phyloP scores from a whole-genome alignment of 495 filamentous ascomycete species.

The Xeromyces bisporus region DNA sequence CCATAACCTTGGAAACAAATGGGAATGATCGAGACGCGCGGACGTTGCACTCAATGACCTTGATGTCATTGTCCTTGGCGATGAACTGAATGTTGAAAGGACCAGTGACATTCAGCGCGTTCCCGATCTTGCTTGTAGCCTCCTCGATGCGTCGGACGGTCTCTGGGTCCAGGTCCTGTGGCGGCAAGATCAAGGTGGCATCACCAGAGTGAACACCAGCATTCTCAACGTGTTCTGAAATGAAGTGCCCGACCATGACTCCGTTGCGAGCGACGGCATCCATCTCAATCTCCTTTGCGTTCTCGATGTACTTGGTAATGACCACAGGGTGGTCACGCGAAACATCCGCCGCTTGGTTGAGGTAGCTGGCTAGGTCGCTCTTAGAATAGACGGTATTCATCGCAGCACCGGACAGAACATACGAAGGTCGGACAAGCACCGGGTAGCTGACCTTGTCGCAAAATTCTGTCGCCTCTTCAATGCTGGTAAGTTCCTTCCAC shows the following conservation, averaged over 20 bases:
- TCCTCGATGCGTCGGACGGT: constrained; percentile 86
- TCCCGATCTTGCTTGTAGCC: constrained; percentile 86
- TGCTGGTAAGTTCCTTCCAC: constrained; percentile 92
- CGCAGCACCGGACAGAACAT: constrained; percentile 91
- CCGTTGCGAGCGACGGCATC: constrained; percentile 84
- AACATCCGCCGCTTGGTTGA: constrained; percentile 76
- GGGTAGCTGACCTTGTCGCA: constrained; percentile 82
- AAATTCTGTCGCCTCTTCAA: constrained; percentile 72
- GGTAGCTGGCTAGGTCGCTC: constrained; percentile 76
- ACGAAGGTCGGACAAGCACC: constrained; percentile 88
- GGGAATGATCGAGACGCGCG: constrained; percentile 92
- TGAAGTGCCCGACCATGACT: constrained; percentile 77
- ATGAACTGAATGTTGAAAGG: constrained; percentile 99
- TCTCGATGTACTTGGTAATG: constrained; percentile 97
- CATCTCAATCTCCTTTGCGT: constrained; percentile 93
- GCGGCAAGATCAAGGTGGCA: constrained; percentile 88
- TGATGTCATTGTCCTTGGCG: constrained; percentile 98
- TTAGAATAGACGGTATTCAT: constrained; percentile 98
- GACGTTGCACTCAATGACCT: constrained; percentile 98
- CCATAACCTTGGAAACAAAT: constrained; percentile 98
- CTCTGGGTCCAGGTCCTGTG: constrained; percentile 80
- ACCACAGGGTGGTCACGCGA: constrained; percentile 98
- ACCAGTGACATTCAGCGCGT: constrained; percentile 88
- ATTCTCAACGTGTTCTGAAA: constrained; percentile 94
- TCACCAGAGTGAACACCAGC: constrained; percentile 97